Evolutionary conservation across 106 monocot genomes (phyloP), one percentile per base, ranked within the genome.

Genomic region (Hemerocallis citrina): DNA sequence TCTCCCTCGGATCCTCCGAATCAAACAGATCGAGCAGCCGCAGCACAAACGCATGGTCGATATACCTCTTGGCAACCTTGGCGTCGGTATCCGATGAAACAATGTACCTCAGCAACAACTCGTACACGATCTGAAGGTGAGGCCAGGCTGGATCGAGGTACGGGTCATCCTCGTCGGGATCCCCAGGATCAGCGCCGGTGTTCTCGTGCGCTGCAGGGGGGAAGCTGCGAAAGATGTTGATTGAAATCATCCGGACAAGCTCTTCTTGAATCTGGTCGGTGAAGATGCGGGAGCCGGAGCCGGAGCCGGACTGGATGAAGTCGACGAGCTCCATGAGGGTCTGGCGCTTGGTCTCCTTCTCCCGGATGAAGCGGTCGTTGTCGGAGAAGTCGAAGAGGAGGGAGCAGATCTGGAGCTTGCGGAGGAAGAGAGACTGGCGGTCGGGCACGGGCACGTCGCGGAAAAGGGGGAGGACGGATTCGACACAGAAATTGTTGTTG

Each of bases 21-120:
- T 79, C 79, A 22, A 79, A 79, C 21, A 79, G 54, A 13, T 79
- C 74, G 20, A 79, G 69, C 10, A 79, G 46, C 7, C 60, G 62
- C 11, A 79, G 57, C 7, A 79, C 79, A 30, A 79, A 79, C n/a
- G 59, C 58, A 38, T 79, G 79, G 23, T 79, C 79, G 20, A 79
- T 48, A 36, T 74, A 79, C n/a, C 79, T 56, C 48, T 79, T 79
- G 22, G 79, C 79, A 34, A 74, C 38, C 66, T 79, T 79, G 10
- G 74, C 74, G 33, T 79, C 79, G n/a, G 79, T 79, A 39, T 79
- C 79, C 2, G 74, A 65, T 24, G 79, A 79, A 19, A 79, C 60
- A 19, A 79, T 59, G 60, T 74, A 79, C 30, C 67, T 29, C 0
- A 65, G 33, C 33, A 67, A 41, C 20, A 67, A 31, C 57, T 57